Percentiles rank a stretch among this genome's conserved stretches.
Conservation (phyloP, 768 basidiomycete genomes). For the Psilocybe cyanescens region DNA sequence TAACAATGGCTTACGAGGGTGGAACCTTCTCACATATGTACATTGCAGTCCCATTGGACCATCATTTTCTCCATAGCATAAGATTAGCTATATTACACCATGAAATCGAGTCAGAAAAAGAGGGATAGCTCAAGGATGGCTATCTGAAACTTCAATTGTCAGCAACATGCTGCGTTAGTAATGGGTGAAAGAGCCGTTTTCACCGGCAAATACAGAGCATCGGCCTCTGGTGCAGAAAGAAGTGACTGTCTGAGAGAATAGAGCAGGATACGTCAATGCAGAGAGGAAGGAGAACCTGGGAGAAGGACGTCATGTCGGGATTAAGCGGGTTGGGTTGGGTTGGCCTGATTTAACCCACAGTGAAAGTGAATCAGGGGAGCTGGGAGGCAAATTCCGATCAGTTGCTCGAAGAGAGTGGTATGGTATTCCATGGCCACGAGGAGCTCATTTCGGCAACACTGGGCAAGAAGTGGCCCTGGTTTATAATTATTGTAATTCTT, state of each 20-base stretch:
- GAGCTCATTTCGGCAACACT: constrained; percentile 6
- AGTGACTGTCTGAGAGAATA: background rate
- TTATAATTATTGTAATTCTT: background rate
- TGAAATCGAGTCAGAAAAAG: constrained; percentile 9
- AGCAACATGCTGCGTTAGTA: constrained; percentile 7
- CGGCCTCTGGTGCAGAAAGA: background rate
- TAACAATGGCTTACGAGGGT: constrained; percentile 7
- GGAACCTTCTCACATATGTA: background rate
- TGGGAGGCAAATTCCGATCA: constrained; percentile 11
- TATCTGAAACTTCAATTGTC: background rate
- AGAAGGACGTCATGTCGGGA: constrained; percentile 1
- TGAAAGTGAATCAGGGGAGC: background rate
- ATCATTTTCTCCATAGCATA: constrained; percentile 2
- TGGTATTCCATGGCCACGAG: background rate
- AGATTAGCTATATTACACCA: constrained; percentile 1
- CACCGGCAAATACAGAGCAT: constrained; percentile 8
- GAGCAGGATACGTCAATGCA: background rate
- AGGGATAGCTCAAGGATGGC: background rate
- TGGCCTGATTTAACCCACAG: background rate
- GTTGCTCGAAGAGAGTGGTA: background rate
- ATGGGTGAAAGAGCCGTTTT: constrained; percentile 1
- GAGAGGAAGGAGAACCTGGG: background rate
- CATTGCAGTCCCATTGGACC: background rate
- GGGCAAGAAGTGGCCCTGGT: background rate
- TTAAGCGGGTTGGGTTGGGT: constrained; percentile 6